A percentile compares a stretch with the other conserved stretches of the same genome.
Conservation (phyloP, 305 asterid genomes). For the Salvia sclarea region DNA sequence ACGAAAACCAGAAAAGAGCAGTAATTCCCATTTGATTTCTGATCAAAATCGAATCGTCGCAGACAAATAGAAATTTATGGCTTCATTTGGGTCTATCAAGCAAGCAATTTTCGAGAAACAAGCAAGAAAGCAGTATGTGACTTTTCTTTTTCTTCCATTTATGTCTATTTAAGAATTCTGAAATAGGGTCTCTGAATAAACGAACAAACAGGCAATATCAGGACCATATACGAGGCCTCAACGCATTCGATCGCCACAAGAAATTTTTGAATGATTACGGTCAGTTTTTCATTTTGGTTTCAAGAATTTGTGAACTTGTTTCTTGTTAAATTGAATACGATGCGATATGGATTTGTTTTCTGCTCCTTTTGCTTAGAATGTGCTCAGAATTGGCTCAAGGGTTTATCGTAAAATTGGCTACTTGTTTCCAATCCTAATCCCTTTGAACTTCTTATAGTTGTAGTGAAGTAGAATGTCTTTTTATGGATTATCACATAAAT, state of each 20-base stretch:
- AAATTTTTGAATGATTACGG: slow-evolving; percentile 83
- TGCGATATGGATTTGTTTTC: not conserved
- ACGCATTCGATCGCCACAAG: slow-evolving; percentile 96
- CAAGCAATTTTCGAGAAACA: slow-evolving; percentile 72
- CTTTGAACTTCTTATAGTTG: not conserved
- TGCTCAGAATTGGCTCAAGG: slow-evolving; percentile 23
- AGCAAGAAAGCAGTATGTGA: slow-evolving; percentile 67
- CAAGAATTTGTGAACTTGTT: not conserved
- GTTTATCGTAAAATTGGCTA: not conserved
- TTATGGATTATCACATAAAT: not conserved
- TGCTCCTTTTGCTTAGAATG: slow-evolving; percentile 7
- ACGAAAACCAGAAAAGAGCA: not conserved
- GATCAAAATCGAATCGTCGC: not conserved
- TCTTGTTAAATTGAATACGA: not conserved
- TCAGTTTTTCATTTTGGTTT: slow-evolving; percentile 32
- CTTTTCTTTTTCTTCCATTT: not conserved
- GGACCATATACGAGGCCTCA: slow-evolving; percentile 87
- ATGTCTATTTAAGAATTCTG: not conserved
- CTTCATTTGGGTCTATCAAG: slow-evolving; percentile 77
- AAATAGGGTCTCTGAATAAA: not conserved
- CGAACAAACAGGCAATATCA: slow-evolving; percentile 60
- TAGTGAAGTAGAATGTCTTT: not conserved
- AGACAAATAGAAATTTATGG: slow-evolving; percentile 44
- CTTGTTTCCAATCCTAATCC: not conserved
- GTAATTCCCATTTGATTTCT: not conserved